Base-by-base conservation (phyloP, 306 rosid genomes). In the Malus asiatica region DNA sequence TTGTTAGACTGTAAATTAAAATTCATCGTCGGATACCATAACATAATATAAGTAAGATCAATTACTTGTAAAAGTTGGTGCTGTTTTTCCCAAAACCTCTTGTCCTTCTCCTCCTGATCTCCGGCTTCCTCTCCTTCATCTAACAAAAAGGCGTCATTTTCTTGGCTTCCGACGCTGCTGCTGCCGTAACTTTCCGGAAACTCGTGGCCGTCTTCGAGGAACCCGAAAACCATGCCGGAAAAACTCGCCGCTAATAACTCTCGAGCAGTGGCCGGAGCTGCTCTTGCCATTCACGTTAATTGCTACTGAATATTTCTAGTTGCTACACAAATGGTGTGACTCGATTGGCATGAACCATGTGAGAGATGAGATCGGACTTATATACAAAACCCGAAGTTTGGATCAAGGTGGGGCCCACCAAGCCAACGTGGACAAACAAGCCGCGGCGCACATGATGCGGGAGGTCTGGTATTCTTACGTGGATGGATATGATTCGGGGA, bases 61-160 rank as follows among this genome's bases (percentile, higher is more conserved):
- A 2, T 70, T 60, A 93, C 98, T 82, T 84, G 93, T 79, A 93
- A 73, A 72, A 83, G 25, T 74, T 93, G 91, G 66, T 85, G 85
- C 60, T 93, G 97, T 22, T 80, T 83, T 2, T 90, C 94, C 98
- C 96, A 93, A 53, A 84, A 93, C 38, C 20, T 82, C 82, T 35
- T 79, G 35, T 78, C 74, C 52, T 88, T 82, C 12, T 83, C 90
- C 0, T 74, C 84, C 46, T 65, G 68, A 64, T 64, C 77, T 1
- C 80, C 79, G 25, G 42, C 80, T 0, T 78, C 89, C 9, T 77
- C 87, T 0, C 82, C 78, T 1, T 83, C 81, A 14, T 85, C 93
- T 16, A 81, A 72, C 62, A 65, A 46, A 6, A 32, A 84, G 27
- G 81, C 66, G 12, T 80, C 88, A 1, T 40, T 44, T 45, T 44